These are phyloP conservation scores for Raddia distichophylla DNA, from an alignment of 176 grass and related monocot species.

Conservation along the genomic window DNA sequence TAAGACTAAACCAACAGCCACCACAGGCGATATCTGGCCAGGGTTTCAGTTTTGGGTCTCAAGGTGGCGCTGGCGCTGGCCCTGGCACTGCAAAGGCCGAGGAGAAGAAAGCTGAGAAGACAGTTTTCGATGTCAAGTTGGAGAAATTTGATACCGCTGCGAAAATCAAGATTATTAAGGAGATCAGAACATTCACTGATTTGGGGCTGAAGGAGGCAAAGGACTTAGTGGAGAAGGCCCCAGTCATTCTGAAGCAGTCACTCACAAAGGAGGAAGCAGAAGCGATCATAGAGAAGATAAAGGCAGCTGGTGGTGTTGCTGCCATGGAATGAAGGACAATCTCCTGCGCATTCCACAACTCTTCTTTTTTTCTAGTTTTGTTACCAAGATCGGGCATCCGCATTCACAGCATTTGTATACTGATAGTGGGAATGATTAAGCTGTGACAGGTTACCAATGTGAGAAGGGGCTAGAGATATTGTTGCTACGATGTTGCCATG, in stretches of 20 bases:
- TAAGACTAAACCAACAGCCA: conserved; percentile 64
- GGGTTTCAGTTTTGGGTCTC: conserved; percentile 74
- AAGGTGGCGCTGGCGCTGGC: conserved; percentile 46
- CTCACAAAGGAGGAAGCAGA: conserved; percentile 95
- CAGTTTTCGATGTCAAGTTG: conserved; percentile 85
- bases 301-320: conserved; percentile 82
- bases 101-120: conserved; percentile 95
- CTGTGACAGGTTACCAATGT: conserved; percentile 17
- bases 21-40: conserved; percentile 73
- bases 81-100: conserved; percentile 45
- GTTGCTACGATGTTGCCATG: background rate
- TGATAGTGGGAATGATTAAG: conserved; percentile 34
- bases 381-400: conserved; percentile 17
- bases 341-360: background rate
- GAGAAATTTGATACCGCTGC: conserved; percentile 93
- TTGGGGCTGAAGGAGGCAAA: conserved; percentile 91
- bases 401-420: conserved; percentile 2
- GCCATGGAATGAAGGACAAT: conserved; percentile 70
- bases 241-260: conserved; percentile 85
- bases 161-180: conserved; percentile 99
- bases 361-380: conserved; percentile 38
- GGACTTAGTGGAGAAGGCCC: conserved; percentile 89
- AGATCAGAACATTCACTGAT: conserved; percentile 88
- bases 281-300: conserved; percentile 87
- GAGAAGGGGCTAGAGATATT: conserved; percentile 27